These are phyloP conservation scores for Pseudofabraea citricarpa DNA, from an alignment of 2,329 filamentous ascomycete genomes.

Conservation along the genomic window DNA sequence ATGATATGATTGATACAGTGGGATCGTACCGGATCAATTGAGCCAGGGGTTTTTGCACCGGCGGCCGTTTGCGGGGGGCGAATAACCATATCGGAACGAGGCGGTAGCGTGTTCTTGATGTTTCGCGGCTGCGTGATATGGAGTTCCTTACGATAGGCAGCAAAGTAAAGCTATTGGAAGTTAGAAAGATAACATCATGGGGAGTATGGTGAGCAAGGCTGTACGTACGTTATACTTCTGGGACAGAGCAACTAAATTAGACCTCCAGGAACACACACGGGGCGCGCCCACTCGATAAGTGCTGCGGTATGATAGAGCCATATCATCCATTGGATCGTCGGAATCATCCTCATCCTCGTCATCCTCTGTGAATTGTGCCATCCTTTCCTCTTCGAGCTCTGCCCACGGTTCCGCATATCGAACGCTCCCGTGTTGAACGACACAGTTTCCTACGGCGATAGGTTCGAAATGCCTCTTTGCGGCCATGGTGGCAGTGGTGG, in stretches of 20 bases:
- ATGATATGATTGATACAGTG: slow-evolving; percentile 68
- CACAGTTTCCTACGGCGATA: background rate
- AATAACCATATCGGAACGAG: slow-evolving; percentile 45
- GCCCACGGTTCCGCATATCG: background rate
- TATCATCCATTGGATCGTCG: background rate
- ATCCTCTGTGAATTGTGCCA: background rate
- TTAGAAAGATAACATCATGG: slow-evolving; percentile 3
- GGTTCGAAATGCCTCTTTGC: background rate
- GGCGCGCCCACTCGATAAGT: background rate
- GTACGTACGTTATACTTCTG: slow-evolving; percentile 48
- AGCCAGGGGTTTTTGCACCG: slow-evolving; percentile 43
- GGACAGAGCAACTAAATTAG: slow-evolving; percentile 55
- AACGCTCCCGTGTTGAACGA: background rate
- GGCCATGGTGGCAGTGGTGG: background rate
- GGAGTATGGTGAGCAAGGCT: background rate
- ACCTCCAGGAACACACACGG: slow-evolving; percentile 31
- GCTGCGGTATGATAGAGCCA: background rate
- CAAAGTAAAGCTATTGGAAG: slow-evolving; percentile 50
- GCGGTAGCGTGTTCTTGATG: slow-evolving; percentile 43
- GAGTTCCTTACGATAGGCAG: slow-evolving; percentile 51
- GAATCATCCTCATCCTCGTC: background rate
- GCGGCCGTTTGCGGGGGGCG: slow-evolving; percentile 33
- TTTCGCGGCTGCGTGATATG: slow-evolving; percentile 50
- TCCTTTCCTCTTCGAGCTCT: background rate
- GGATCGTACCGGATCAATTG: slow-evolving; percentile 43